These are phyloP conservation scores for Chloranthus sessilifolius DNA, from an alignment of 164 flowering plant species.

Conservation along the genomic window DNA sequence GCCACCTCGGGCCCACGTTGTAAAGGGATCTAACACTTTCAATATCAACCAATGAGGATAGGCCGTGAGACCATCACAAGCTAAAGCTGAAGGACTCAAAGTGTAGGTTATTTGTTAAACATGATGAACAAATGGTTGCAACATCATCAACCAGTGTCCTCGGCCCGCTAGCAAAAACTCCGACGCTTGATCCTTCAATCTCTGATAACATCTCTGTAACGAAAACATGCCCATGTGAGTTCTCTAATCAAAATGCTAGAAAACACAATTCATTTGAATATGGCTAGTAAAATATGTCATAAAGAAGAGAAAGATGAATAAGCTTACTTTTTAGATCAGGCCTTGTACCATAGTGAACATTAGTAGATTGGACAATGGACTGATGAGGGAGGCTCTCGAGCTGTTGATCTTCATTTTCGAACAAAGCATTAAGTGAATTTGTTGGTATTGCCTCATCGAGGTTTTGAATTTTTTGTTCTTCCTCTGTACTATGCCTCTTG, in stretches of 20 bases:
- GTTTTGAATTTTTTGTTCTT: conserved; percentile 32
- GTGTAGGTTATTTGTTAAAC: conserved; percentile 38
- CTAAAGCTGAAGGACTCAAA: too few relatives aligned
- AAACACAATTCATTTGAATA: background rate
- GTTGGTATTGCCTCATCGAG: conserved; percentile 18
- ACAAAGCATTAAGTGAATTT: conserved; percentile 1
- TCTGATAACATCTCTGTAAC: conserved; percentile 42
- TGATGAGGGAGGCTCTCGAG: conserved; percentile 55
- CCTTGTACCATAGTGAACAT: conserved; percentile 51
- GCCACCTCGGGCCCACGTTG: too few relatives aligned
- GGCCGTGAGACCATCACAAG: too few relatives aligned
- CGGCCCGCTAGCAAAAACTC: conserved; percentile 51
- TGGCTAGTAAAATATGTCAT: too few relatives aligned
- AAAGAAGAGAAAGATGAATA: background rate
- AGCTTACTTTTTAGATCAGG: conserved; percentile 47
- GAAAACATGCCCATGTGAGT: background rate
- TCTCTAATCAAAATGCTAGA: background rate
- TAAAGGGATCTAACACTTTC: too few relatives aligned
- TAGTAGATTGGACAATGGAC: conserved; percentile 43
- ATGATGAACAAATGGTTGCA: too few relatives aligned
- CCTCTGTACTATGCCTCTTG: conserved; percentile 40
- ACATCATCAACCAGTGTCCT: conserved; percentile 47
- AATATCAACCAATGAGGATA: too few relatives aligned
- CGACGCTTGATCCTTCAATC: too few relatives aligned
- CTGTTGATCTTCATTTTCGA: conserved; percentile 33